Base-by-base conservation (phyloP, 176 grass and related monocot genomes). In the Carex kokanica region DNA sequence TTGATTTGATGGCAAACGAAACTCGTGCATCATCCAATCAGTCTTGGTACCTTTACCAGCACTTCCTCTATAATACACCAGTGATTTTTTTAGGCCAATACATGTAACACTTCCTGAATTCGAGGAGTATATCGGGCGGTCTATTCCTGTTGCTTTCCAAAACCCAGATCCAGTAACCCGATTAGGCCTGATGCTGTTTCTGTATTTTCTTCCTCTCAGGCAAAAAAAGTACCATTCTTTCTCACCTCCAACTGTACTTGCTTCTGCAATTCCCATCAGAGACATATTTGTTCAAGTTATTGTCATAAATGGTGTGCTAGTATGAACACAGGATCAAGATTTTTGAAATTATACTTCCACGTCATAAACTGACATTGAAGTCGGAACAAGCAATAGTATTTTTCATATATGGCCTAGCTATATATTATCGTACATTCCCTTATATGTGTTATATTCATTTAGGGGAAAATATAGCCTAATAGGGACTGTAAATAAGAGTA, bases 21-120 rank as follows among this genome's bases (percentile, higher is more conserved):
- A 97, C 79, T 97, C 94, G 72, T 97, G 94, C 94, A 97, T 97
- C 94, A 94, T 97, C 94, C 94, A 97, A 79, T 97, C 90, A 2
- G 94, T 97, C 61, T 97, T 97, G 58, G 90, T 92, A 38, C 94
- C 94, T 54, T 91, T 97, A 56, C 94, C 94, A 56, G 94, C 94
- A 78, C 90, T 92, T 75, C 94, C 94, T 29, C 86, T 81, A 68
- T 97, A 97, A 84, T 94, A 97, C 34, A 97, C 94, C 18, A 97
- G 85, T 45, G 94, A 97, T 45, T 97, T 97, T 83, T 97, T 97
- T 9, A 97, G 88, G 32, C 94, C 94, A 49, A 97, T 85, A 13
- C 90, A 92, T 16, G 90, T 77, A 29, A 88, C 89, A 79, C 63
- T 55, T 53, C 49, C 71, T 47, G 17, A 3, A 36, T 43, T 27